phyloP scores from a whole-genome alignment of 176 grass and related monocot species.

The Aegilops sharonensis region DNA sequence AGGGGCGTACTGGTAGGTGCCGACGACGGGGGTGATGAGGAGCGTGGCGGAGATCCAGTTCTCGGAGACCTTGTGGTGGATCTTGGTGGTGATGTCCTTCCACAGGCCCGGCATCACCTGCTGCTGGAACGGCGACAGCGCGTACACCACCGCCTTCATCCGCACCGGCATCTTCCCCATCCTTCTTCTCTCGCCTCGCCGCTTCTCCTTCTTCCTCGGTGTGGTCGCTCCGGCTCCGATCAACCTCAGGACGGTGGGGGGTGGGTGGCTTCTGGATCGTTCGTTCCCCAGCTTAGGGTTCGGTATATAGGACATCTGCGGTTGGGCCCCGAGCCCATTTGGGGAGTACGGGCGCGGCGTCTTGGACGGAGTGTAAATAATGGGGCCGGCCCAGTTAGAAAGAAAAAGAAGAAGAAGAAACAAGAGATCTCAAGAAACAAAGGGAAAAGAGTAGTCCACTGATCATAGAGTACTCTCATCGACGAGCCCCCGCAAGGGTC shows the following conservation, averaged over 20 bases:
- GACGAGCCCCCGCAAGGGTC: too few species aligned
- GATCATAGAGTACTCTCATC: too few species aligned
- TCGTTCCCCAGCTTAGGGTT: slow-evolving; percentile 32
- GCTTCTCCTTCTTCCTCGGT: background rate
- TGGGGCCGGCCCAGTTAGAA: too few species aligned
- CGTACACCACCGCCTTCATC: slow-evolving; percentile 97
- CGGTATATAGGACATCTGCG: background rate
- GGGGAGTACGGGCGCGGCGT: too few species aligned
- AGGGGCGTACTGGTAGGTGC: slow-evolving; percentile 72
- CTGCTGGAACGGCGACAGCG: slow-evolving; percentile 99
- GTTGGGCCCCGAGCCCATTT: background rate
- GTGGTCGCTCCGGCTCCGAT: slow-evolving; percentile 23
- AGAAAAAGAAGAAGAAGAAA: too few species aligned
- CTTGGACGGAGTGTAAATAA: too few species aligned
- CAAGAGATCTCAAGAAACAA: too few species aligned
- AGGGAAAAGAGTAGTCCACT: too few species aligned
- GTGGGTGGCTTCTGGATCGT: slow-evolving; percentile 17
- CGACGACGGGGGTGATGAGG: slow-evolving; percentile 69
- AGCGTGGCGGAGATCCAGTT: slow-evolving; percentile 97
- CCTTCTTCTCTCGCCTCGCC: background rate
- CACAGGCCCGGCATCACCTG: slow-evolving; percentile 96
- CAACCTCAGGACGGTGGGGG: background rate
- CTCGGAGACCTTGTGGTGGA: slow-evolving; percentile 98
- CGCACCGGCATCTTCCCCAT: slow-evolving; percentile 94
- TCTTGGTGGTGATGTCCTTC: slow-evolving; percentile 97